Conservation (phyloP, 768 basidiomycete species). For the Boletus sp. region DNA sequence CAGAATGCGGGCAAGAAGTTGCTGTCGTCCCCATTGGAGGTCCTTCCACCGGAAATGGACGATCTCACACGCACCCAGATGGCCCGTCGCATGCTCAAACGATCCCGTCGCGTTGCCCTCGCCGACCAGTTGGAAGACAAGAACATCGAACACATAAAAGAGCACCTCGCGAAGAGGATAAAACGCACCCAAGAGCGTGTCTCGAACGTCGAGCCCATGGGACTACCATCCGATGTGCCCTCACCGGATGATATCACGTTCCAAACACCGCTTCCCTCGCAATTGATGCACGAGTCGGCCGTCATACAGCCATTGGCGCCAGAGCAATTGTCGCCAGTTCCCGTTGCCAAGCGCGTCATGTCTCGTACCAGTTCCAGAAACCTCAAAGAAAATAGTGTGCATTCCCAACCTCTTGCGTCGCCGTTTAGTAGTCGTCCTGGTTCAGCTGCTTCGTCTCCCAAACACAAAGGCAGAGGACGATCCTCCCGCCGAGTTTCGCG, state of each 20-base stretch:
- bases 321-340: conserved; percentile 44
- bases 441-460: conserved; percentile 39
- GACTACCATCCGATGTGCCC: background rate
- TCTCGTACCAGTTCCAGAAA: conserved; percentile 40
- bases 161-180: conserved; percentile 33
- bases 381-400: conserved; percentile 37
- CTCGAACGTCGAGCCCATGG: background rate
- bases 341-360: conserved; percentile 31
- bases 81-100: conserved; percentile 45
- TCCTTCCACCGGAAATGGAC: conserved; percentile 24
- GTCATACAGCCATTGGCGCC: conserved; percentile 20
- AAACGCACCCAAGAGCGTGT: conserved; percentile 23
- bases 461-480: conserved; percentile 13
- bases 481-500: conserved; percentile 15
- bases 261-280: conserved; percentile 27
- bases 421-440: conserved; percentile 46
- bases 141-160: conserved; percentile 17
- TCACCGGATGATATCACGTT: conserved; percentile 21
- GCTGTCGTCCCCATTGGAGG: conserved; percentile 28
- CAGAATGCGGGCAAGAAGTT: conserved; percentile 5
- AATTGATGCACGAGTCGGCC: conserved; percentile 22
- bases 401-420: conserved; percentile 35
- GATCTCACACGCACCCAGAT: conserved; percentile 40
- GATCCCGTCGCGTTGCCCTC: conserved; percentile 38
- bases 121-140: conserved; percentile 20